Evolutionary conservation across 1,139 yeast genomes (phyloP), one percentile per base, ranked within the genome.

Genomic region (Suhomyces taliae): DNA sequence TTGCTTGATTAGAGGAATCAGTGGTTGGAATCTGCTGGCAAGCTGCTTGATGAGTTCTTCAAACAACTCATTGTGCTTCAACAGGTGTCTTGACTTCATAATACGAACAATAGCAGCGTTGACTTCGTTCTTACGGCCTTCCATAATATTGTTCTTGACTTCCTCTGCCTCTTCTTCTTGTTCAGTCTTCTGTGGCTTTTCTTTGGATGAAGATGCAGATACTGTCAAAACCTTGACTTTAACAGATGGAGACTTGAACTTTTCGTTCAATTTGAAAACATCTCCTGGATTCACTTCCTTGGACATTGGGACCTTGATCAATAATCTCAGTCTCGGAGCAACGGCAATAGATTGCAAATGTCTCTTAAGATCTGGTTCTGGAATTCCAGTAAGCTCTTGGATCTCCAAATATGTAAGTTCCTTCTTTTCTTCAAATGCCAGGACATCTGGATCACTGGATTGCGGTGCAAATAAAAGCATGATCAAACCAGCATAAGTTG

Each of bases 101-200:
- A 87, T 81, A 46, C 98, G 76, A 2, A 91, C 96, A 47, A 91
- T 81, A 0, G 96, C 95, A 0, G 98, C 97, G 59, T 89, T 95
- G 3, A 88, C 76, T 58, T 85, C 90, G 47, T 78, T 75, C 53
- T 81, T 70, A 43, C 83, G 65, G 24, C 81, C 82, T 45, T 73
- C 74, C 38, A 61, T 48, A 27, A 73, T 71, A 38, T 63, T 62
- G 2, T 56, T 52, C 45, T 65, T 65, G 2, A 72, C 68, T 44
- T 75, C 79, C 37, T 67, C 70, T 1, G 55, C 51, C 46, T 72
- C 79, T 41, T 67, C 71, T 32, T 72, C 65, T 51, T 64, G 68
- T 54, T 53, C 82, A 56, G 65, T 75, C 42, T 60, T 63, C 74
- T 39, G 66, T 38, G 48, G 65, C 70, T 55, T 69, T 60, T 59